A percentile compares a stretch with the other conserved stretches of the same genome.
Evolutionary conservation across 495 filamentous ascomycete species (phyloP).

Genomic region (Penicillium flavigenum): DNA sequence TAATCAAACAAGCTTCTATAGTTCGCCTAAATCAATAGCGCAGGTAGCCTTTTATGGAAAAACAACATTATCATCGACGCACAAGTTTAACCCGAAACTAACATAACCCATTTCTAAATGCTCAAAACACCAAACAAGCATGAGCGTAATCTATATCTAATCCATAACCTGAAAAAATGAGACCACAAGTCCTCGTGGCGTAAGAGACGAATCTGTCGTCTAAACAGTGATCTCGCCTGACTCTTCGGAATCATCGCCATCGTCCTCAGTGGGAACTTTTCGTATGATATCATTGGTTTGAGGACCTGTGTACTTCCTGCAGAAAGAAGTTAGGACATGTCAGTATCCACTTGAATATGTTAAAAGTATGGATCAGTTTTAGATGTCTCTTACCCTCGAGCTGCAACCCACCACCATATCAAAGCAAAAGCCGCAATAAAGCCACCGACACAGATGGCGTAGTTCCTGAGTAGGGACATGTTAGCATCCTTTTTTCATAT

Average conservation of each 20-base stretch:
- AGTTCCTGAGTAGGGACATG: slow-evolving; percentile 51
- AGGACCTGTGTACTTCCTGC: slow-evolving; percentile 57
- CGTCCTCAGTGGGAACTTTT: slow-evolving; percentile 39
- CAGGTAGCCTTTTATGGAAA: neutral
- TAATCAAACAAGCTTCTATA: neutral
- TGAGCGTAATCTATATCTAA: slow-evolving; percentile 5
- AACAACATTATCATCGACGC: neutral
- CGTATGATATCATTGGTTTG: slow-evolving; percentile 51
- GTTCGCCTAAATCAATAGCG: neutral
- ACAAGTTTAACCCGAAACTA: neutral
- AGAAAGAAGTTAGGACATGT: neutral
- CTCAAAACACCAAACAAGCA: neutral
- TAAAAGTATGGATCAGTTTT: neutral
- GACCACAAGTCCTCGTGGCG: neutral
- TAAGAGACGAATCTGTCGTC: neutral
- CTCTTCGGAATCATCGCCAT: slow-evolving; percentile 24
- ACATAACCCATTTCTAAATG: neutral
- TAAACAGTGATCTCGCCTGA: slow-evolving; percentile 21
- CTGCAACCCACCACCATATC: slow-evolving; percentile 65
- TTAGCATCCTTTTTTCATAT: slow-evolving; percentile 1
- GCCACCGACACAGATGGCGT: slow-evolving; percentile 63
- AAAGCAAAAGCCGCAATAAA: slow-evolving; percentile 62
- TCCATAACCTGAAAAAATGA: neutral
- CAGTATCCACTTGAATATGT: neutral
- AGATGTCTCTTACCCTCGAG: slow-evolving; percentile 48